Conservation (phyloP, 1,284 basidiomycete species). For the Fomitopsis palustris region DNA sequence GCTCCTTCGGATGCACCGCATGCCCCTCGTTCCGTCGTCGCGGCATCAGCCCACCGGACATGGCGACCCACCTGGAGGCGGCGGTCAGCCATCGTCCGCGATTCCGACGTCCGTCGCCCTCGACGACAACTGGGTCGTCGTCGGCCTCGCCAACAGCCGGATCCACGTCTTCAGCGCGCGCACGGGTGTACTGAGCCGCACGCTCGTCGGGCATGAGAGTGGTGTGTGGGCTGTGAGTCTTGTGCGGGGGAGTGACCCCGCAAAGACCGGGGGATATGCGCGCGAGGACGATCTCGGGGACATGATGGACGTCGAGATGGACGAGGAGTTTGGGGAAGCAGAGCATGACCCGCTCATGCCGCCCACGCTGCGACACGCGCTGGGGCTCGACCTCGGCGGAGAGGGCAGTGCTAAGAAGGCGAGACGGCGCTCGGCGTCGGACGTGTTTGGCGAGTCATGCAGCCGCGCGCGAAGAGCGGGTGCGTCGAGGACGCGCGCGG, state of each 20-base stretch:
- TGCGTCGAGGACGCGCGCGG: slow-evolving; percentile 16
- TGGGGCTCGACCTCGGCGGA: slow-evolving; percentile 29
- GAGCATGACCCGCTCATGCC: slow-evolving; percentile 27
- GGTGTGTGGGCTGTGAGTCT: slow-evolving; percentile 94
- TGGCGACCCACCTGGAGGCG: slow-evolving; percentile 14
- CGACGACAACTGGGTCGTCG: slow-evolving; percentile 83
- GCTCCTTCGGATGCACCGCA: slow-evolving; percentile 72
- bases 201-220: slow-evolving; percentile 80
- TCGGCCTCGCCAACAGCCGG: slow-evolving; percentile 86
- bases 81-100: slow-evolving; percentile 15
- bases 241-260: slow-evolving; percentile 33
- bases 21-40: slow-evolving; percentile 33
- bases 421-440: slow-evolving; percentile 7
- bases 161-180: slow-evolving; percentile 86
- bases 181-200: slow-evolving; percentile 76
- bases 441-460: neutral
- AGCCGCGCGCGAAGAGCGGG: slow-evolving; percentile 4
- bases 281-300: neutral
- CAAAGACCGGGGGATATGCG: slow-evolving; percentile 17
- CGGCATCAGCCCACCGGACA: slow-evolving; percentile 7
- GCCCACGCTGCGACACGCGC: slow-evolving; percentile 28
- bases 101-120: slow-evolving; percentile 80
- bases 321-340: slow-evolving; percentile 5
- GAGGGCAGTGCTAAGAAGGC: slow-evolving; percentile 7
- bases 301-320: neutral